A percentile compares a stretch with the other conserved stretches of the same genome.
Evolutionary conservation across 768 basidiomycete species (phyloP).

Genomic region (Termitomyces sp.): DNA sequence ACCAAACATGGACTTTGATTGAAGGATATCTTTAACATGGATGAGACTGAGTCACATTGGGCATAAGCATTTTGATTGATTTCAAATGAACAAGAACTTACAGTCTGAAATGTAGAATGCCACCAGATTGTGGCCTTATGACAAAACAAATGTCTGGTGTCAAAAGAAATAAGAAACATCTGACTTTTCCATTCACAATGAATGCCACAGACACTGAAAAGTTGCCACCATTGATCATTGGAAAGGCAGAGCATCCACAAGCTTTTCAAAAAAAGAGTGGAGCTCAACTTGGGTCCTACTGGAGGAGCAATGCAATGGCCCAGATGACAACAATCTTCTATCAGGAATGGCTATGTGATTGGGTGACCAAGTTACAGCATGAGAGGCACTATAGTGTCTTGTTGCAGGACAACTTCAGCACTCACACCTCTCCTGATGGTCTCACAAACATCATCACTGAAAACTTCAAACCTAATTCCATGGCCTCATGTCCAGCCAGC

Average conservation of each 20-base stretch:
- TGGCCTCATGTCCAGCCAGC: too few species aligned
- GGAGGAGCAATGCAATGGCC: not conserved
- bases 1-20: too few species aligned
- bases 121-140: not conserved
- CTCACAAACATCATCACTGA: too few species aligned
- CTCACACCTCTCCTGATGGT: not conserved
- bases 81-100: too few species aligned
- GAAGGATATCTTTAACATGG: too few species aligned
- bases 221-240: not conserved
- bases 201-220: not conserved
- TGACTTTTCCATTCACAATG: not conserved
- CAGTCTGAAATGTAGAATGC: slow-evolving; percentile 1
- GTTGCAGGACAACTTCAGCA: not conserved
- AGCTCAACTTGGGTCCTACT: not conserved
- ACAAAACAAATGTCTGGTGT: not conserved
- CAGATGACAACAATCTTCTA: too few species aligned
- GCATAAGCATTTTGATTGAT: too few species aligned
- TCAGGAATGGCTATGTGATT: not conserved
- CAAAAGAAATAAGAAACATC: not conserved
- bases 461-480: too few species aligned
- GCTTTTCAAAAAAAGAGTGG: not conserved
- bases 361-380: not conserved
- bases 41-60: too few species aligned
- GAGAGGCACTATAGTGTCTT: not conserved
- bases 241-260: not conserved